Percentiles rank a stretch among this genome's conserved stretches.
phyloP scores from a whole-genome alignment of 169 alveolate genomes.

The Plasmodium gaboni region DNA sequence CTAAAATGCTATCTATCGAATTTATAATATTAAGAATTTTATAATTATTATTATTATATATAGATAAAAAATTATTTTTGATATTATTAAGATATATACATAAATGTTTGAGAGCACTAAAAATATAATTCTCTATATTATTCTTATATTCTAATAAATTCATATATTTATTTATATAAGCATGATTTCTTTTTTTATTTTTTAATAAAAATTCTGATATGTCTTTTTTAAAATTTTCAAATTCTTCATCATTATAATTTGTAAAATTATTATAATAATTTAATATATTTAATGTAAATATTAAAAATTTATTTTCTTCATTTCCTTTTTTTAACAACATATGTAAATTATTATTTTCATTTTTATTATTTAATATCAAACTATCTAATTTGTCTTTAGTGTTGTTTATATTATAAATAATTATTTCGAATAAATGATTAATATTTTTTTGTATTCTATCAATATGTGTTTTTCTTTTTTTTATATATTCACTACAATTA shows the following conservation, averaged over 20 bases:
- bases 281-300: slow-evolving; percentile 50
- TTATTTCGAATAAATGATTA: slow-evolving; percentile 25
- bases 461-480: too few relatives aligned
- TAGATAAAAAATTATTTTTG: slow-evolving; percentile 11
- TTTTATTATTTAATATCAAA: neutral
- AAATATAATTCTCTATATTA: slow-evolving; percentile 22
- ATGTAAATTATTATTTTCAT: neutral
- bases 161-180: slow-evolving; percentile 59
- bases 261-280: slow-evolving; percentile 34
- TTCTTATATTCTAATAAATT: slow-evolving; percentile 15
- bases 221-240: slow-evolving; percentile 45
- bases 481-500: too few relatives aligned
- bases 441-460: slow-evolving; percentile 16
- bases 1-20: slow-evolving; percentile 36
- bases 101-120: slow-evolving; percentile 46
- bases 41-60: slow-evolving; percentile 64
- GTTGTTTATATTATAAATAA: neutral
- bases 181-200: slow-evolving; percentile 53
- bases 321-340: slow-evolving; percentile 7
- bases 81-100: slow-evolving; percentile 22
- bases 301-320: slow-evolving; percentile 57
- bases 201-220: slow-evolving; percentile 21
- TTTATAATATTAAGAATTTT: slow-evolving; percentile 18
- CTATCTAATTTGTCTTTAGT: neutral
- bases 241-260: slow-evolving; percentile 36